Percentiles rank a stretch among this genome's conserved stretches.
phyloP scores from a whole-genome alignment of 139 green algal genomes.

The Edaphochlamys debaryana region DNA sequence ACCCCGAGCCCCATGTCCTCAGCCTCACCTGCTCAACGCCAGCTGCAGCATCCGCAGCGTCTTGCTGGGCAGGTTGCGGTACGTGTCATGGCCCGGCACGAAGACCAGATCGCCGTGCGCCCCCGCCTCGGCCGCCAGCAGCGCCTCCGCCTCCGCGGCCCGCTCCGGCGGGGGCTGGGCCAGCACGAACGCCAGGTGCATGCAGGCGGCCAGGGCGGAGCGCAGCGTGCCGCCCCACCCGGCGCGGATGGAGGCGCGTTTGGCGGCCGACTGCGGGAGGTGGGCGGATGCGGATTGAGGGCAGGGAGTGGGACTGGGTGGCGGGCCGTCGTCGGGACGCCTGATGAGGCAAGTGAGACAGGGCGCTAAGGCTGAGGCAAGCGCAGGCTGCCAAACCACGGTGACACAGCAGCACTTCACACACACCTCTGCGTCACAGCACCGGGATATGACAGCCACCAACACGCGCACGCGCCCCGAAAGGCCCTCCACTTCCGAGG shows the following conservation, averaged over 20 bases:
- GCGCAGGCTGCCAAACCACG: no score
- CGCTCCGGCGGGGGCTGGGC: conserved; percentile 5
- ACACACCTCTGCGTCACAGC: conserved; percentile 28
- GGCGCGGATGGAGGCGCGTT: conserved; percentile 14
- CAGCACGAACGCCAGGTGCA: conserved; percentile 39
- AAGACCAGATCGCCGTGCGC: neutral
- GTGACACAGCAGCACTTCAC: no score
- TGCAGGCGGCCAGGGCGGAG: neutral
- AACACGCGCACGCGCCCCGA: conserved; percentile 9
- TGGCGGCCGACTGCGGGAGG: neutral
- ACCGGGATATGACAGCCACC: conserved; percentile 20
- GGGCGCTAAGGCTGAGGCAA: no score
- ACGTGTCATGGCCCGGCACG: conserved; percentile 49
- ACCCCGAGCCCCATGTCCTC: no score
- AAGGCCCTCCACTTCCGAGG: no score
- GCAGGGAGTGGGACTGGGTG: no score
- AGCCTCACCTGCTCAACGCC: conserved; percentile 47
- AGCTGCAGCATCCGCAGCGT: conserved; percentile 65
- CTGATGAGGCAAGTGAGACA: no score
- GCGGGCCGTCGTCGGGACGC: no score
- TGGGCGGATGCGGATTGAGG: no score
- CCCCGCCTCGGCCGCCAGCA: neutral
- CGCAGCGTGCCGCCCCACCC: neutral
- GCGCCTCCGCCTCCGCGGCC: neutral
- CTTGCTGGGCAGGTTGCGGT: conserved; percentile 69